Evolutionary conservation across 768 basidiomycete genomes (phyloP).

Genomic region (Lactarius quietus): DNA sequence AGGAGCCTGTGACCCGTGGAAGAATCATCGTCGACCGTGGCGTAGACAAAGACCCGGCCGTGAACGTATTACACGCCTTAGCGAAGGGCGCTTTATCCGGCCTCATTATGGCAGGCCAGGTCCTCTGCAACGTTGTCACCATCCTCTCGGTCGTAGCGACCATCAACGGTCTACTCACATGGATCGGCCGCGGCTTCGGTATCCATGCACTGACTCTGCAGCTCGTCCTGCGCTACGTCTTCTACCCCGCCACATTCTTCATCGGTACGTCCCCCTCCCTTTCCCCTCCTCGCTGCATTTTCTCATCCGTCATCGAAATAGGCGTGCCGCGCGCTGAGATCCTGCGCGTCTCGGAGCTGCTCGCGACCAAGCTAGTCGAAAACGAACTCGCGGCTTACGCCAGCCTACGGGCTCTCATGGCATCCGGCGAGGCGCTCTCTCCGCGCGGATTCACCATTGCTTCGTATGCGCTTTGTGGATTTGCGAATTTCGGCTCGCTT

Average conservation of each 20-base stretch:
- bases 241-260: conserved; percentile 59
- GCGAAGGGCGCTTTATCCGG: too few relatives aligned
- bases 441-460: conserved; percentile 77
- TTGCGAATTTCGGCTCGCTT: conserved; percentile 81
- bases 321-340: conserved; percentile 80
- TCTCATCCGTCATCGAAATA: not conserved
- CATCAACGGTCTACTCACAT: conserved; percentile 83
- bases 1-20: too few relatives aligned
- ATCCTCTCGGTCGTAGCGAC: too few relatives aligned
- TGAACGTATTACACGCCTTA: too few relatives aligned
- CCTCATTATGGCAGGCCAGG: too few relatives aligned
- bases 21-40: too few relatives aligned
- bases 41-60: too few relatives aligned
- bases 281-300: not conserved
- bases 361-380: conserved; percentile 83
- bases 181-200: conserved; percentile 84
- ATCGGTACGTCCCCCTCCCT: too few relatives aligned
- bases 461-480: conserved; percentile 86
- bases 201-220: conserved; percentile 80
- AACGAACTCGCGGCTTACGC: conserved; percentile 83
- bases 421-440: conserved; percentile 51
- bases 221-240: conserved; percentile 80
- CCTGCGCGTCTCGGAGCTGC: conserved; percentile 67
- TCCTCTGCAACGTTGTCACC: too few relatives aligned
- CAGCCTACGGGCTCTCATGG: conserved; percentile 48